A percentile compares a stretch with the other conserved stretches of the same genome.
Conservation (phyloP, 345 rosid species). For the Triadica sebifera region DNA sequence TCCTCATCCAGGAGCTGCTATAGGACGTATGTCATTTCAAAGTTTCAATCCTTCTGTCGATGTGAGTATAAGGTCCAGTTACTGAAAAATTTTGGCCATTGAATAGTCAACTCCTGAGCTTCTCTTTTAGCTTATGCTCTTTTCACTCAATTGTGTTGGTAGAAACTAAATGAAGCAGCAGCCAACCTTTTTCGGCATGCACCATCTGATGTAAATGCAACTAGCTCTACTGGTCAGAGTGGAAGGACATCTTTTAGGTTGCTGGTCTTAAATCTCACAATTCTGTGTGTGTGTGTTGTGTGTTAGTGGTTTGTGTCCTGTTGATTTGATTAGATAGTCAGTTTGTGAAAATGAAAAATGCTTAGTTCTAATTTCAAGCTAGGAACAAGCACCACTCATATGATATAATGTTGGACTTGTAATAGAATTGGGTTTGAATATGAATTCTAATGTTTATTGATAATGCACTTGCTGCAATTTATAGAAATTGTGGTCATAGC, state of each 20-base stretch:
- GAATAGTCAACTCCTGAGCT: conserved; percentile 19
- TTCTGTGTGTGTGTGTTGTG: neutral
- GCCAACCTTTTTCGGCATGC: conserved; percentile 32
- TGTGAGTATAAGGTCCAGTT: conserved; percentile 52
- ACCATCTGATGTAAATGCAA: conserved; percentile 24
- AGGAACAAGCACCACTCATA: no score
- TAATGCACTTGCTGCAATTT: neutral
- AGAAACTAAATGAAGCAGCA: conserved; percentile 78
- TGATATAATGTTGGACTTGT: neutral
- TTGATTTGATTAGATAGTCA: neutral
- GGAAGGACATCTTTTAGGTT: conserved; percentile 49
- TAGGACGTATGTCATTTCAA: conserved; percentile 95
- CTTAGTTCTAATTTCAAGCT: neutral
- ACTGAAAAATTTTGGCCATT: conserved; percentile 19
- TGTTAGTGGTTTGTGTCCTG: neutral
- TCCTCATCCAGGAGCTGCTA: conserved; percentile 76
- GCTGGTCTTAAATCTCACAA: neutral
- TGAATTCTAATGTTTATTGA: neutral
- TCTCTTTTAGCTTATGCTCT: conserved; percentile 16
- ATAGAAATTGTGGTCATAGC: neutral
- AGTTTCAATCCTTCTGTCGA: conserved; percentile 89
- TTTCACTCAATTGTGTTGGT: conserved; percentile 36
- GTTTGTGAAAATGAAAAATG: neutral
- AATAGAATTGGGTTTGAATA: neutral
- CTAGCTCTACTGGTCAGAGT: conserved; percentile 41